Percentiles rank a stretch among this genome's conserved stretches.
Evolutionary conservation across 2,329 filamentous ascomycete species (phyloP).

Genomic region (Furcasterigmium furcatum): DNA sequence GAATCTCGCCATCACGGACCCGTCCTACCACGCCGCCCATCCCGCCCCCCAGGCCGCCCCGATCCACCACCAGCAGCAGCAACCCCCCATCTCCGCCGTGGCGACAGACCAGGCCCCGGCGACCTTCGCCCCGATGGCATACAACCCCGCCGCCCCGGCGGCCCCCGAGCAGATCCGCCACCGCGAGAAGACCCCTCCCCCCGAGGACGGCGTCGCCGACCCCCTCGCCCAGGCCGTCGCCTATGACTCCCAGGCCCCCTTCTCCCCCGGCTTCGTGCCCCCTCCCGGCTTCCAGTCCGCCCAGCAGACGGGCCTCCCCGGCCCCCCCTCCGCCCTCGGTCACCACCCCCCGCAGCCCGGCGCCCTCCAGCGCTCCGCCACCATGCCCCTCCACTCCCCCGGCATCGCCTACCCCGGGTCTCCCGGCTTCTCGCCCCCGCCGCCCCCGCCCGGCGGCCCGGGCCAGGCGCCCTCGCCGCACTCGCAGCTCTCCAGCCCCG

Average conservation of each 20-base stretch:
- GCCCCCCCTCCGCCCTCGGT: conserved; percentile 38
- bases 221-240: conserved; percentile 56
- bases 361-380: conserved; percentile 40
- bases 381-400: conserved; percentile 45
- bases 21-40: conserved; percentile 36
- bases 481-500: conserved; percentile 11
- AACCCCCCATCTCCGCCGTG: conserved; percentile 34
- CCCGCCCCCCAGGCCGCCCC: conserved; percentile 19
- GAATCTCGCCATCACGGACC: conserved; percentile 63
- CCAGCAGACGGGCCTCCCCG: conserved; percentile 28
- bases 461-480: conserved; percentile 12
- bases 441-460: conserved; percentile 21
- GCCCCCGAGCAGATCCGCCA: conserved; percentile 69
- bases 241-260: conserved; percentile 51
- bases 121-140: conserved; percentile 63
- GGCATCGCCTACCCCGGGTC: conserved; percentile 44
- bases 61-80: conserved; percentile 37
- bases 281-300: conserved; percentile 41
- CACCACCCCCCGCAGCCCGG: conserved; percentile 35
- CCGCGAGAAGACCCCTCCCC: conserved; percentile 78
- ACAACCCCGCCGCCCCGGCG: conserved; percentile 76
- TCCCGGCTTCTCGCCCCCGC: conserved; percentile 36
- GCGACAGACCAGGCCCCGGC: conserved; percentile 23
- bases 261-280: conserved; percentile 49
- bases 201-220: conserved; percentile 60